Evolutionary conservation across 2,329 filamentous ascomycete species (phyloP).

Genomic region (Nannizziopsis barbatae): DNA sequence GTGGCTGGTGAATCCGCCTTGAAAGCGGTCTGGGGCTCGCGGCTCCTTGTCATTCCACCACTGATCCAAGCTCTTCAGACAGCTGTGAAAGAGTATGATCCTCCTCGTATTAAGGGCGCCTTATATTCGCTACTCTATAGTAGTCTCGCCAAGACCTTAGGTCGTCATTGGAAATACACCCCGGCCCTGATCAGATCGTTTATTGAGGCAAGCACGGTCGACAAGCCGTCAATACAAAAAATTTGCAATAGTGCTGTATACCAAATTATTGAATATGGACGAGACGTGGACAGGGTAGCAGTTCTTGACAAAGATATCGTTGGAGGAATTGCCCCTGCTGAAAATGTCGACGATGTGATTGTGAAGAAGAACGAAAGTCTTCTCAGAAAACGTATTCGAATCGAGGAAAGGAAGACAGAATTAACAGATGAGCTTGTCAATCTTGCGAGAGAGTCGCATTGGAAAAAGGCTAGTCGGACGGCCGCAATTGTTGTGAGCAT

Average conservation of each 20-base stretch:
- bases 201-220: slow-evolving; percentile 77
- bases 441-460: slow-evolving; percentile 69
- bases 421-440: slow-evolving; percentile 73
- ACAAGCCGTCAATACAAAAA: slow-evolving; percentile 89
- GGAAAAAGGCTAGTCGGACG: slow-evolving; percentile 88
- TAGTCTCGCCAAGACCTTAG: slow-evolving; percentile 73
- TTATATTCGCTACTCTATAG: slow-evolving; percentile 86
- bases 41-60: slow-evolving; percentile 80
- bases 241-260: slow-evolving; percentile 72
- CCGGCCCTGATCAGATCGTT: slow-evolving; percentile 82
- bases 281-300: slow-evolving; percentile 74
- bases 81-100: slow-evolving; percentile 68
- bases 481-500: slow-evolving; percentile 84
- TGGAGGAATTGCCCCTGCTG: slow-evolving; percentile 56
- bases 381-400: slow-evolving; percentile 58
- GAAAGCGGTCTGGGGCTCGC: slow-evolving; percentile 78
- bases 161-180: slow-evolving; percentile 89
- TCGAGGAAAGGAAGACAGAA: slow-evolving; percentile 72
- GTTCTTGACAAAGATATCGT: slow-evolving; percentile 63
- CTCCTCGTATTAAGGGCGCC: slow-evolving; percentile 85
- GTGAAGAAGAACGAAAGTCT: slow-evolving; percentile 61
- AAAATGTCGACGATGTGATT: slow-evolving; percentile 52
- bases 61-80: slow-evolving; percentile 67
- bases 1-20: slow-evolving; percentile 85
- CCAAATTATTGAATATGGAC: slow-evolving; percentile 82